A percentile compares a stretch with the other conserved stretches of the same genome.
phyloP scores from a whole-genome alignment of 129 eudicot species.

The Lactuca saligna region DNA sequence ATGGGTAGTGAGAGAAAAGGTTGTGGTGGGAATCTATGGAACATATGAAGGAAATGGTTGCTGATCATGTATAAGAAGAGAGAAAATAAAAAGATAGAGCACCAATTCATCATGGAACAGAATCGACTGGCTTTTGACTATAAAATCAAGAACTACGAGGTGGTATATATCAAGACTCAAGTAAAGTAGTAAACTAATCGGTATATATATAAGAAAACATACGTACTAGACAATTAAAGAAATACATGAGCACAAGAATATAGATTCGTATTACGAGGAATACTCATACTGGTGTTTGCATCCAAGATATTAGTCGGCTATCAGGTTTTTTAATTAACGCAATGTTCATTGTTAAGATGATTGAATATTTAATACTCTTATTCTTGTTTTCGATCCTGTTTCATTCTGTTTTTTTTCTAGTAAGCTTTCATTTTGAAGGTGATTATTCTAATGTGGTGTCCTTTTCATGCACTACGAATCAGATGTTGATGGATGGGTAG shows the following conservation, averaged over 20 bases:
- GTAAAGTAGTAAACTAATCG: no score
- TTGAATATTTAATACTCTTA: no score
- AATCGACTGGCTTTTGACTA: background rate
- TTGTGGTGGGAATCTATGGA: constrained; percentile 50
- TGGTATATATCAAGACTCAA: no score
- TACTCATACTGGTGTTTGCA: background rate
- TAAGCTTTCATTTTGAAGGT: constrained; percentile 20
- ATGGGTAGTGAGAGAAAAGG: constrained; percentile 48
- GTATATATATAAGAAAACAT: no score
- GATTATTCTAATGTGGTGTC: constrained; percentile 3
- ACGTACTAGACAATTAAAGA: no score
- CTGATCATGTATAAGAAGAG: constrained; percentile 35
- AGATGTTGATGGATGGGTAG: constrained; percentile 14
- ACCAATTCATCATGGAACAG: constrained; percentile 25
- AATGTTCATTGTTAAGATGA: no score
- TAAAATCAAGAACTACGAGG: background rate
- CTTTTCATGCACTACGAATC: background rate
- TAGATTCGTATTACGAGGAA: background rate
- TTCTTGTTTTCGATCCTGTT: constrained; percentile 7
- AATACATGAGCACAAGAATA: no score
- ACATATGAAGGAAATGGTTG: constrained; percentile 36
- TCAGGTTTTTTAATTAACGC: no score
- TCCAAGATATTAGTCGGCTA: background rate
- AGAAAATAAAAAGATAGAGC: constrained; percentile 11
- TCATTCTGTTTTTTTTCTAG: no score